Evolutionary conservation across 768 basidiomycete species (phyloP), one percentile per base, ranked within the genome.

Genomic region (Pleurotus sapidus): DNA sequence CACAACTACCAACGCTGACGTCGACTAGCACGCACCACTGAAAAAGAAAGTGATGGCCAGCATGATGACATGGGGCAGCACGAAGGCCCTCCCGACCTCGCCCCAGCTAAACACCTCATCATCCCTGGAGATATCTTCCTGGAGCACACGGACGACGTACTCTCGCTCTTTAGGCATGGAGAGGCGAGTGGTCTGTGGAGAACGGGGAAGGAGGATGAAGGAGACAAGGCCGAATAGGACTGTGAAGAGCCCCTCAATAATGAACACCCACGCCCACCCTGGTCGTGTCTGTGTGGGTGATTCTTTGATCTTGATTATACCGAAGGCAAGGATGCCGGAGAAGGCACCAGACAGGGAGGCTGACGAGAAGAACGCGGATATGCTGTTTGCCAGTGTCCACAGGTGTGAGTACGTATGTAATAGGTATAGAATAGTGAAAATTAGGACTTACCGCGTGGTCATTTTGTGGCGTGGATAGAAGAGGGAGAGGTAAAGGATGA

Each of bases 181-280:
- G 73, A 88, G 86, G 39, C 69, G 69, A 3, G 82, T 77, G 9
- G 70, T 67, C 4, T 61, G 63, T 3, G 82, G 78, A 0, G 77
- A 72, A 40, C 67, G 62, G 9, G 84, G 79, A 43, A 84, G 70
- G 40, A 87, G 57, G 60, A 77, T 71, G 72, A 77, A 86, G 0
- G 81, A 74, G 1, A 67, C 25, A 3, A 80, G 30, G 4, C 87
- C 89, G 58, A 86, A 82, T 2, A 80, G 49, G 57, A 82, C 70
- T 0, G 88, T 88, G 68, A 90, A 83, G 1, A 80, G 68, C 1
- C 89, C 89, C 68, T 89, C 82, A 3, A 86, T 70, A 55, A 86
- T 83, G 65, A 84, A 89, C 11, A 79, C 74, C 87, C 84, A 89
- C 11, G 80, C 74, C 87, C 87, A 89, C 3, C 85, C 49, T 25